phyloP scores from a whole-genome alignment of 352 stramenopile species.

The Thraustochytrium sp. region DNA sequence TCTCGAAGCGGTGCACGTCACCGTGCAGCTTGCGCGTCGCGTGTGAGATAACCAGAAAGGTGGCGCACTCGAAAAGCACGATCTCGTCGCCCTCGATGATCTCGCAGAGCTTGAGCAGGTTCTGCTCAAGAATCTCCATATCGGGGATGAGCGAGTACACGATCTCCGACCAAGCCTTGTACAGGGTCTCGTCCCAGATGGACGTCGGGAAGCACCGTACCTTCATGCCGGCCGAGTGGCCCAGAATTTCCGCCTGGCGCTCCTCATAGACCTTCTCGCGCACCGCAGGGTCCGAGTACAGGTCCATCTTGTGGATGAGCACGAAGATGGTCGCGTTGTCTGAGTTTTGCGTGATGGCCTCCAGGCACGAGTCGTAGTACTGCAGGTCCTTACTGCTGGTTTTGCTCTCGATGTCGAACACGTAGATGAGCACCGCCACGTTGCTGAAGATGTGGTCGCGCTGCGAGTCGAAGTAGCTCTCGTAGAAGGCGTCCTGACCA shows the following conservation, averaged over 20 bases:
- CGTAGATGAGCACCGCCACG: conserved; percentile 96
- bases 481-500: conserved; percentile 97
- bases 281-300: conserved; percentile 75
- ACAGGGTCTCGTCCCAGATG: conserved; percentile 99
- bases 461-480: conserved; percentile 98
- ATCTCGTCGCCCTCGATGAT: conserved; percentile 92
- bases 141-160: conserved; percentile 99
- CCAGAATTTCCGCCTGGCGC: conserved; percentile 84
- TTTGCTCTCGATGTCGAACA: conserved; percentile 90
- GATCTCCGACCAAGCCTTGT: conserved; percentile 97
- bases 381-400: conserved; percentile 86
- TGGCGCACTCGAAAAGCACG: conserved; percentile 96
- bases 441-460: conserved; percentile 98
- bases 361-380: conserved; percentile 92
- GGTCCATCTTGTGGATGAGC: conserved; percentile 99
- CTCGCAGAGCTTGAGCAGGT: conserved; percentile 93
- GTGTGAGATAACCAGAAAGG: conserved; percentile 97
- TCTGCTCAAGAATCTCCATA: conserved; percentile 87
- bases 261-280: conserved; percentile 60
- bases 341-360: conserved; percentile 96
- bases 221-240: conserved; percentile 67
- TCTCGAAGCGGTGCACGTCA: conserved; percentile 97
- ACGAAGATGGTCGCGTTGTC: conserved; percentile 98
- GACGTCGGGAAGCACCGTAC: conserved; percentile 91
- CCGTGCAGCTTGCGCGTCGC: conserved; percentile 77